These are phyloP conservation scores for Coprinopsis strossmayeri DNA, from an alignment of 768 basidiomycete species.

Conservation along the genomic window DNA sequence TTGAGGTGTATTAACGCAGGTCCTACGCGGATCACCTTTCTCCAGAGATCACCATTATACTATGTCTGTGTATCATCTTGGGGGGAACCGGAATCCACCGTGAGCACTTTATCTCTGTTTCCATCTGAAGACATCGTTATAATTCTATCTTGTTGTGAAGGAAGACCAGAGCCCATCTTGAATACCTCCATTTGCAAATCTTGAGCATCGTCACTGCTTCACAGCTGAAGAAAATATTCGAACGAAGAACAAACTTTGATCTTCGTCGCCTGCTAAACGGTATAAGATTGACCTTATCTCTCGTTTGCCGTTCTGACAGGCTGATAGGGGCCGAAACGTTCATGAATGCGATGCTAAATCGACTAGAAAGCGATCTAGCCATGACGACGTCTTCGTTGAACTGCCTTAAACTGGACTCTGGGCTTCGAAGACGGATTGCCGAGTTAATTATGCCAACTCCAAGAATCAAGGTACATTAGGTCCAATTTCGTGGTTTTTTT, in stretches of 20 bases:
- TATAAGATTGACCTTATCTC: no score
- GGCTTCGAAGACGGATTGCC: constrained; percentile 66
- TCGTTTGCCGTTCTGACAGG: no score
- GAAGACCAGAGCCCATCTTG: constrained; percentile 89
- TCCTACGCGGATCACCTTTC: constrained; percentile 75
- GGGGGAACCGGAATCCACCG: constrained; percentile 95
- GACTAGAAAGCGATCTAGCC: constrained; percentile 74
- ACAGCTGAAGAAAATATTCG: constrained; percentile 82
- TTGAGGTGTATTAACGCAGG: constrained; percentile 80
- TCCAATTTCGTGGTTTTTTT: neutral
- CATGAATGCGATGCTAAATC: constrained; percentile 60
- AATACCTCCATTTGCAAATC: constrained; percentile 92
- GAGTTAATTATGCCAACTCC: constrained; percentile 73
- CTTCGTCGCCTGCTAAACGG: constrained; percentile 69
- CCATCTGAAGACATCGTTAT: constrained; percentile 3
- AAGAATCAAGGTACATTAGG: constrained; percentile 62
- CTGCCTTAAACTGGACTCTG: constrained; percentile 70
- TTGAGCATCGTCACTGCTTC: constrained; percentile 82
- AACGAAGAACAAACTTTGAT: constrained; percentile 88
- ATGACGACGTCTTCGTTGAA: constrained; percentile 77
- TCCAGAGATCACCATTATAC: constrained; percentile 84
- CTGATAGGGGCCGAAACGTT: constrained; percentile 74
- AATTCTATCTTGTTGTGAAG: constrained; percentile 35
- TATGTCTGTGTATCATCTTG: constrained; percentile 87
- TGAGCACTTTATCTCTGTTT: no score